Percentiles rank a stretch among this genome's conserved stretches.
Conservation (phyloP, 31 red algal genomes). For the Bonnemaisonia californica region DNA sequence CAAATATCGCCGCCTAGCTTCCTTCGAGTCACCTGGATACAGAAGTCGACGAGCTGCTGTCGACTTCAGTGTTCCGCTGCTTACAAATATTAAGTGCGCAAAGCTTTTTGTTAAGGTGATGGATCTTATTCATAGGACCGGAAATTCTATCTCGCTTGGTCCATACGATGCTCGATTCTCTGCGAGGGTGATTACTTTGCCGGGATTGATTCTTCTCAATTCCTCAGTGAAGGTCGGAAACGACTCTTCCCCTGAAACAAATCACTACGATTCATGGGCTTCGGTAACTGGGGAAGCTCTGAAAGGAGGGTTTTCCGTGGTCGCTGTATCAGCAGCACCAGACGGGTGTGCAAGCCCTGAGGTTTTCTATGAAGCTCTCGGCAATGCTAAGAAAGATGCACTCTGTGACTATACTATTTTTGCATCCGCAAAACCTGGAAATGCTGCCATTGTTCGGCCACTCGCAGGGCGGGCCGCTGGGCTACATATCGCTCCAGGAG, state of each 20-base stretch:
- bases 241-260: neutral
- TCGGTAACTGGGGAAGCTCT: conserved; percentile 57
- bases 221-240: neutral
- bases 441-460: conserved; percentile 63
- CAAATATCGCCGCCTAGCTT: conserved; percentile 85
- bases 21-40: conserved; percentile 90
- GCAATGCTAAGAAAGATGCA: conserved; percentile 13
- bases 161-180: conserved; percentile 85
- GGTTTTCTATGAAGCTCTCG: conserved; percentile 19
- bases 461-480: conserved; percentile 58
- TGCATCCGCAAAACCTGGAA: conserved; percentile 63
- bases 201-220: conserved; percentile 77
- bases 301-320: conserved; percentile 76
- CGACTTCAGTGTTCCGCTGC: conserved; percentile 91
- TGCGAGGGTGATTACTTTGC: conserved; percentile 87
- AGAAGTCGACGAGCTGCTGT: conserved; percentile 84
- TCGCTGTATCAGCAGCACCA: conserved; percentile 37
- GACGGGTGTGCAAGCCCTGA: conserved; percentile 43
- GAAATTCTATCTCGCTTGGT: conserved; percentile 56
- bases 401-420: conserved; percentile 63
- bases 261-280: neutral
- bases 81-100: conserved; percentile 98
- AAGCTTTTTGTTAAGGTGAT: conserved; percentile 91
- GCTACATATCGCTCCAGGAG: conserved; percentile 60
- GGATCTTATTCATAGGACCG: conserved; percentile 41